A percentile compares a stretch with the other conserved stretches of the same genome.
These are phyloP conservation scores for Phialemonium atrogriseum DNA, from an alignment of 2,329 filamentous ascomycete species.

Conservation along the genomic window DNA sequence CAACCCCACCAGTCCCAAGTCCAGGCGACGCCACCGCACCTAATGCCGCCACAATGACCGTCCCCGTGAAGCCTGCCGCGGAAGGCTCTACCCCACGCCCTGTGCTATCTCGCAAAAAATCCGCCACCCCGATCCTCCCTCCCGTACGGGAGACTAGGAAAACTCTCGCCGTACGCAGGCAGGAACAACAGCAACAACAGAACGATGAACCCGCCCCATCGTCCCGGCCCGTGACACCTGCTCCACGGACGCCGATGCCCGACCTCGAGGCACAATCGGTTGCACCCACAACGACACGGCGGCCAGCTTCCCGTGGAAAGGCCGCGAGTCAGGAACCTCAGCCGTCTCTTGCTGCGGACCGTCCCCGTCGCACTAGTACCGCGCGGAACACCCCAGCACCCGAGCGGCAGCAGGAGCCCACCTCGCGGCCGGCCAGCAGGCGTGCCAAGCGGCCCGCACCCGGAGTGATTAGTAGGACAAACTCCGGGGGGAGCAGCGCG, in stretches of 20 bases:
- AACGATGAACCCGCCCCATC: slow-evolving; percentile 6
- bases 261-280: slow-evolving; percentile 12
- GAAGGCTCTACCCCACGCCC: slow-evolving; percentile 22
- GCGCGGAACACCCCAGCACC: slow-evolving; percentile 49
- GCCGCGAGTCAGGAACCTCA: slow-evolving; percentile 42
- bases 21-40: slow-evolving; percentile 5
- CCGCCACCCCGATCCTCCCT: slow-evolving; percentile 24
- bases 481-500: slow-evolving; percentile 54
- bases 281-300: slow-evolving; percentile 20
- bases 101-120: slow-evolving; percentile 20
- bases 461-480: slow-evolving; percentile 58
- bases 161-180: slow-evolving; percentile 16
- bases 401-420: slow-evolving; percentile 21
- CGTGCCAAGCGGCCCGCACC: slow-evolving; percentile 64
- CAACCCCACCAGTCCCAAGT: slow-evolving; percentile 17
- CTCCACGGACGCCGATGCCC: slow-evolving; percentile 23
- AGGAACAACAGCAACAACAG: slow-evolving; percentile 13
- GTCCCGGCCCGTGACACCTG: slow-evolving; percentile 16
- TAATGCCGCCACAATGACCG: slow-evolving; percentile 11
- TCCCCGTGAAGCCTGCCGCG: slow-evolving; percentile 19
- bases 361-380: slow-evolving; percentile 47
- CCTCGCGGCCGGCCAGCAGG: slow-evolving; percentile 36
- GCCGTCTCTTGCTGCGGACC: slow-evolving; percentile 40
- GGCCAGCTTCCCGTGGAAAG: slow-evolving; percentile 45
- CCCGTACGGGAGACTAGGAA: slow-evolving; percentile 23